Evolutionary conservation across 140 eudicot species (phyloP), one percentile per base, ranked within the genome.

Genomic region (Erigeron philadelphicus): DNA sequence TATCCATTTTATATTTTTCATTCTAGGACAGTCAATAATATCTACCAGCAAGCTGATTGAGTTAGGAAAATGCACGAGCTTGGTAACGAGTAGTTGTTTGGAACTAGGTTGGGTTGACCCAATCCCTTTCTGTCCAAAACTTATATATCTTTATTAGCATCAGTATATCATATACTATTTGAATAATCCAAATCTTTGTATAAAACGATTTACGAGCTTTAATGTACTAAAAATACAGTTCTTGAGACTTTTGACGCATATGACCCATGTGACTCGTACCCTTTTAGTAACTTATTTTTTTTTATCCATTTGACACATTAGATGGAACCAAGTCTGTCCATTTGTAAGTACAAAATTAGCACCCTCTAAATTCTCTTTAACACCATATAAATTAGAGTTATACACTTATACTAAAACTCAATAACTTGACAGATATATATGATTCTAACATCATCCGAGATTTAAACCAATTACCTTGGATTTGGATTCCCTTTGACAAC

Each of bases 401-500:
- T 21, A 21, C 25, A 21, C 25, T 21, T 21, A 21, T 21, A 21
- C 25, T 21, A 21, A 21, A 21, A 21, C 10, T 31, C 19, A 4
- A 12, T 5, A 43, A 43, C 4, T 50, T 52, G 35, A 15, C 5
- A 12, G 19, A 18, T 55, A 9, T 66, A 61, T 61, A 52, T 61
- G 21, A 47, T 57, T 9, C 0, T 0, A 17, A 57, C 38, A 49
- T 10, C 17, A 19, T 8, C 6, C 16, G n/a, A 1, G 56, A 40
- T 8, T 16, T 1, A 16, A 15, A 75, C 23, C 11, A 74, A 62
- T 46, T 81, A 88, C 96, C 96, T 85, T 3, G 96, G 96, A 58
- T 88, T 88, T 54, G 93, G 93, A 74, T 88, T 88, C 60, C 95
- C 95, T 79, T 88, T 88, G 45, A 88, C 92, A 15, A 88, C 89